Evolutionary conservation across 345 rosid genomes (phyloP).

Genomic region (Salix caprea): DNA sequence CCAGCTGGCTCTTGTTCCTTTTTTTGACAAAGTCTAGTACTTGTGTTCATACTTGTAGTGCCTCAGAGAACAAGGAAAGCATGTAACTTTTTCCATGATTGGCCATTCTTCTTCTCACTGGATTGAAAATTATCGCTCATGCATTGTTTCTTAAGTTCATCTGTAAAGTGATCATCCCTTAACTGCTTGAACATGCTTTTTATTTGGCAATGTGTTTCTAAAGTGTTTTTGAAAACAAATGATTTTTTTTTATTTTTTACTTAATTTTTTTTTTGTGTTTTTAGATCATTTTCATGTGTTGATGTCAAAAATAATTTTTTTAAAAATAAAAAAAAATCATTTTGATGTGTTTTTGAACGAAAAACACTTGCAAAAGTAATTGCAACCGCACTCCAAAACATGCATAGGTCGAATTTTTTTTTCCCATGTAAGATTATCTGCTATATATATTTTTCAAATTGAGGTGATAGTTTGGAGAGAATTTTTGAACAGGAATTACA

Average conservation of each 20-base stretch:
- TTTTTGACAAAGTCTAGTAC: slow-evolving; percentile 13
- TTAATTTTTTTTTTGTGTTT: too few species aligned
- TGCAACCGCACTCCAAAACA: too few species aligned
- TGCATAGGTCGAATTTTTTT: not conserved
- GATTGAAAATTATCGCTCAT: not conserved
- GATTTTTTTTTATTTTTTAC: too few species aligned
- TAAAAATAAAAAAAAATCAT: too few species aligned
- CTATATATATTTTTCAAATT: not conserved
- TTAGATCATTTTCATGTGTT: too few species aligned
- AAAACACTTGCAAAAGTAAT: too few species aligned
- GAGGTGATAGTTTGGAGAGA: not conserved
- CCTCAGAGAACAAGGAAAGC: not conserved
- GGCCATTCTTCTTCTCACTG: not conserved
- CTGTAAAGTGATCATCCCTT: not conserved
- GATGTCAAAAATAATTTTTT: too few species aligned
- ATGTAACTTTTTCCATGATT: not conserved
- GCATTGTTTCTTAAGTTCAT: not conserved
- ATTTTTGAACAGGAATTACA: slow-evolving; percentile 40
- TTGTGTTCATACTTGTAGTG: not conserved
- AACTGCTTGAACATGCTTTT: not conserved
- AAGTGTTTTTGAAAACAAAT: too few species aligned
- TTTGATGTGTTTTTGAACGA: too few species aligned
- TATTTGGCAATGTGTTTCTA: not conserved
- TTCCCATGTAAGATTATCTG: not conserved
- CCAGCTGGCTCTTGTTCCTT: slow-evolving; percentile 17